Evolutionary conservation across 306 rosid species (phyloP), one percentile per base, ranked within the genome.

Genomic region (Vigna angularis): DNA sequence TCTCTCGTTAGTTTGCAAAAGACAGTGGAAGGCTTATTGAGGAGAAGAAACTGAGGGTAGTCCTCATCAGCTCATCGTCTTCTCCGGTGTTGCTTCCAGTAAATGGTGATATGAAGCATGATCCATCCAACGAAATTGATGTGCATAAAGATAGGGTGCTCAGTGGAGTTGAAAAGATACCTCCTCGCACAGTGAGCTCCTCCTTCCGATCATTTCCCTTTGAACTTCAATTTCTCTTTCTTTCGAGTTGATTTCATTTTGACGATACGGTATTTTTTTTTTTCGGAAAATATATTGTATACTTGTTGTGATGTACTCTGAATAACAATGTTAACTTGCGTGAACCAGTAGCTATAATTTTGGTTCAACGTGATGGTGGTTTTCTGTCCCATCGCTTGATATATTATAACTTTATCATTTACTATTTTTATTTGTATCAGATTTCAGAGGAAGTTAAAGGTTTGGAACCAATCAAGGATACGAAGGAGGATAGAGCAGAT

Each of bases 31-130:
- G 81, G 68, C 80, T 85, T 75, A 47, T 93, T 61, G 97, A 88
- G 80, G 99, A 93, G 88, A 93, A 79, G 94, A 95, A 91, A 84
- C 78, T 95, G 45, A 88, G 80, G 79, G 99, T 95, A 55, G 72
- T 85, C 79, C 94, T 95, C 34, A 72, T 82, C 63, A 87, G 83
- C 77, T 86, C 96, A 14, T 75, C 91, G 47, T 77, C 90, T 70
- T 85, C 97, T 9, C 98, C 97, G 4, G 90, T 86, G 58, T 85
- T 87, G 88, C 82, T 85, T 68, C 90, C 92, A 5, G 79, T 78
- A 57, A 92, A 95, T 73, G 96, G 91, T 65, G 98, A 83, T 47
- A 24, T 45, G 45, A 93, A 93, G 87, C 93, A 84, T 82, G 97
- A 90, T 76, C 70, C 76, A 44, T 74, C 63, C 36, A 53, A 69